Base-by-base conservation (phyloP, 75 land plant genomes). In the Picea glauca region DNA sequence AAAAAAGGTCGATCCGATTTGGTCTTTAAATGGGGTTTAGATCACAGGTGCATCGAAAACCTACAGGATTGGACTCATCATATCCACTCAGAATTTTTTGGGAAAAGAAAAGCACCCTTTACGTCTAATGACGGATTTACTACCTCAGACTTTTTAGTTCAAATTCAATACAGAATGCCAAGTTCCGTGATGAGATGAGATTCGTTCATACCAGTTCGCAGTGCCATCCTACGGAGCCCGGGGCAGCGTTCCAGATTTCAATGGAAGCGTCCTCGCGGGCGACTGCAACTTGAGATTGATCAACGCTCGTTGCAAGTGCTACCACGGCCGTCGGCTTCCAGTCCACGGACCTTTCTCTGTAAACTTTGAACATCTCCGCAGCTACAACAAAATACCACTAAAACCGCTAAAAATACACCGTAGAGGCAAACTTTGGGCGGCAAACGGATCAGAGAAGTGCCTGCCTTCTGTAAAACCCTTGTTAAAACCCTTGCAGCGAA, bases 211-310 rank as follows among this genome's bases (percentile, higher is more conserved):
- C 99, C 87, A 98, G 86, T 62, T 93, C 93, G 74, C 98, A 93
- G 82, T 98, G 93, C 99, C 99, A 98, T 26, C 98, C 96, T 46
- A 95, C 93, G 38, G 98, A 95, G 61, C 98, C 99, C 11, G 94
- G 96, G 56, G 99, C 93, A 72, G 91, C 99, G 62, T 81, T 89
- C 94, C 93, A 98, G 38, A 98, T 84, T 85, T 98, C 99, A 62
- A 98, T 88, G 3, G 99, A 84, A 20, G 98, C 96, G 62, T 91
- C 91, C 54, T 87, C 93, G 54, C 98, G 92, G 8, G 93, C 98
- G 30, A 92, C 94, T 67, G 99, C 99, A 15, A 98, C 93, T 60
- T 83, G 93, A 2, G 94, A 82, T 33, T 86, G 92, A 85, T 98
- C 91, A 63, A 82, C 79, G 82, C 98, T 95, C 82, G 99, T 86